phyloP scores from a whole-genome alignment of 768 basidiomycete species.

The Clitopilus passeckerianus region DNA sequence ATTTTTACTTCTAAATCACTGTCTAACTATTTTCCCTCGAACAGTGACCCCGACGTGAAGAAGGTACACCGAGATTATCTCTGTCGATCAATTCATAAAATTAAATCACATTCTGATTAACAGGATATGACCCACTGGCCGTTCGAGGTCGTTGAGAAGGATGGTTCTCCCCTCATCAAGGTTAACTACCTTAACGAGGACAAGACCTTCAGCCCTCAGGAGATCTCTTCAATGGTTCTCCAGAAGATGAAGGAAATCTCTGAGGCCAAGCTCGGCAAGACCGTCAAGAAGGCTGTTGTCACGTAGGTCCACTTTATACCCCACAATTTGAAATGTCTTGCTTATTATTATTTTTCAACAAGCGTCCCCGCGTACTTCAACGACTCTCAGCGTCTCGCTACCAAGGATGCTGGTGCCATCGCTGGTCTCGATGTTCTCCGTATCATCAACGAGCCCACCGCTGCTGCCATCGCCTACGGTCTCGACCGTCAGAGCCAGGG shows the following conservation, averaged over 20 bases:
- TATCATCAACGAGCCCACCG: constrained; percentile 99
- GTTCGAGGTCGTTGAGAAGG: constrained; percentile 93
- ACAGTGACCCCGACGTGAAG: constrained; percentile 88
- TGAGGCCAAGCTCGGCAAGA: constrained; percentile 98
- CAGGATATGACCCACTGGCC: constrained; percentile 98
- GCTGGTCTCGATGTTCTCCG: constrained; percentile 98
- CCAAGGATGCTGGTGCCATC: constrained; percentile 98
- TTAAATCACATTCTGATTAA: neutral
- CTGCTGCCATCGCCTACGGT: constrained; percentile 98
- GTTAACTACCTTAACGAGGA: constrained; percentile 93
- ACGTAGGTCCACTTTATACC: constrained; percentile 55
- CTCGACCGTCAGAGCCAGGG: constrained; percentile 91
- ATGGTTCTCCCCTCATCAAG: constrained; percentile 95
- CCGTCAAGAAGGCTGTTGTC: constrained; percentile 97
- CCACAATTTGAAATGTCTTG: constrained; percentile 3
- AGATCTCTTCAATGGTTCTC: constrained; percentile 99
- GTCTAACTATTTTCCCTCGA: constrained; percentile 9
- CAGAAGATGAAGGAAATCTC: constrained; percentile 99
- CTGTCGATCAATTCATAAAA: constrained; percentile 2
- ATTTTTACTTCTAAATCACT: neutral
- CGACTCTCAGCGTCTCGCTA: constrained; percentile 98
- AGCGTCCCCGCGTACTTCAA: constrained; percentile 99
- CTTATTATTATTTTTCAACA: constrained; percentile 3
- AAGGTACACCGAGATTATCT: constrained; percentile 45
- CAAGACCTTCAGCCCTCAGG: constrained; percentile 96